Base-by-base conservation (phyloP, 2,329 filamentous ascomycete genomes). In the Coleophoma crateriformis region DNA sequence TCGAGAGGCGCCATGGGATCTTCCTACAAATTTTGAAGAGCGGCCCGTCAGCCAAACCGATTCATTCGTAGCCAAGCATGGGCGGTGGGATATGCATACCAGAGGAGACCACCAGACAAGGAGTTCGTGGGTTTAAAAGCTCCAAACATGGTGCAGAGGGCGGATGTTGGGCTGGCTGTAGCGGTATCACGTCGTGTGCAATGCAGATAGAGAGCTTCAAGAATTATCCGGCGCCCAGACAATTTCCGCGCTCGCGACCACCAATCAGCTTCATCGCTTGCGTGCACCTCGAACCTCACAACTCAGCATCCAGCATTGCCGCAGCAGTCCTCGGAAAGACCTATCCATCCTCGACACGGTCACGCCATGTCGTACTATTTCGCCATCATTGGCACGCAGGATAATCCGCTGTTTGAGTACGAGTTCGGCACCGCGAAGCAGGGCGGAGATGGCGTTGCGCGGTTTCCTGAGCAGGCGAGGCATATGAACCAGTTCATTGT, bases 401-500 rank as follows among this genome's bases (percentile, higher is more conserved):
- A 99, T 75, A 95, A 92, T 66, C 92, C 94, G 33, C 81, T 99
- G 59, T 99, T 97, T 73, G 92, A 95, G 72, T 83, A 95, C 70
- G 91, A 96, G 66, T 99, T 99, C 68, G 94, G 94, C 62, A 96
- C 92, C 37, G 95, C 90, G 38, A 96, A 96, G 70, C 87, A 90
- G 61, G 91, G 92, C 71, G 92, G 92, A 66, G 94, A 97, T 75
- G 94, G 94, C 60, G 78, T 90, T 66, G 81, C 92, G 53, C 87
- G 88, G 64, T 97, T 96, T 76, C 82, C 81, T 51, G 88, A 95
- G 57, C 85, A 95, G 63, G 87, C 92, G 48, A 84, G 89, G 55
- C 89, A 95, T 68, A 87, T 96, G 77, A 96, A 96, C 73, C 94
- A 96, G 69, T 97, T 99, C 74, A 90, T 97, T 65, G 84, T 96